Percentiles rank a stretch among this genome's conserved stretches.
Conservation (phyloP, 2,329 filamentous ascomycete genomes). For the Penicillium sp. region DNA sequence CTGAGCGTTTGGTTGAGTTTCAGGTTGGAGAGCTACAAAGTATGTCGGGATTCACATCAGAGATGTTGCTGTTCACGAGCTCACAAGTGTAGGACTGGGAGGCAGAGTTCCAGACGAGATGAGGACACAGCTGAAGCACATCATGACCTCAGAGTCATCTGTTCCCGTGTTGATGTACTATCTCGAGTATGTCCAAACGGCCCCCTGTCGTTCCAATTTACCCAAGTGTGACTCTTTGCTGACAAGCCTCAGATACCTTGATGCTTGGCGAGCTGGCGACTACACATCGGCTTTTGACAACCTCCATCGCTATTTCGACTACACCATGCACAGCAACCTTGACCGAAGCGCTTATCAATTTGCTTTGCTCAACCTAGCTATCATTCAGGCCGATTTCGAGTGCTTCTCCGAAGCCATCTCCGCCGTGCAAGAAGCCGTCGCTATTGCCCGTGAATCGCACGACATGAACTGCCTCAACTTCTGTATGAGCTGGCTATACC, state of each 20-base stretch:
- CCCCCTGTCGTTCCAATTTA: background rate
- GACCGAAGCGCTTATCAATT: conserved; percentile 92
- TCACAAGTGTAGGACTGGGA: conserved; percentile 66
- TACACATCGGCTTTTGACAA: conserved; percentile 88
- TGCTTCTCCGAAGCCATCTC: conserved; percentile 88
- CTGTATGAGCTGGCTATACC: conserved; percentile 92
- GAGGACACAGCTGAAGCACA: conserved; percentile 68
- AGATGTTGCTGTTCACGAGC: background rate
- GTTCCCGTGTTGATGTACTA: conserved; percentile 77
- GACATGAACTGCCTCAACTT: conserved; percentile 94
- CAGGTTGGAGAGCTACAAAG: conserved; percentile 88
- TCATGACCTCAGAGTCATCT: conserved; percentile 69
- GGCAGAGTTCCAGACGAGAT: conserved; percentile 76
- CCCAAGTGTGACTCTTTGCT: background rate
- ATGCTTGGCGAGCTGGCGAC: conserved; percentile 89
- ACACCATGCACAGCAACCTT: conserved; percentile 78
- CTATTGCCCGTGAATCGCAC: conserved; percentile 90
- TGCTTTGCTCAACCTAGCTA: conserved; percentile 87
- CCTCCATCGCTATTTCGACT: conserved; percentile 94
- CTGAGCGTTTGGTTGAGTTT: conserved; percentile 81
- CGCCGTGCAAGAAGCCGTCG: conserved; percentile 92
- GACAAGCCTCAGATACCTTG: conserved; percentile 69
- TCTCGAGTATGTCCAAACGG: conserved; percentile 58
- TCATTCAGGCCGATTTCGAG: conserved; percentile 93
- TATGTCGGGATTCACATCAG: conserved; percentile 35